Evolutionary conservation across 2,329 filamentous ascomycete genomes (phyloP).

Genomic region (Madurella mycetomatis): DNA sequence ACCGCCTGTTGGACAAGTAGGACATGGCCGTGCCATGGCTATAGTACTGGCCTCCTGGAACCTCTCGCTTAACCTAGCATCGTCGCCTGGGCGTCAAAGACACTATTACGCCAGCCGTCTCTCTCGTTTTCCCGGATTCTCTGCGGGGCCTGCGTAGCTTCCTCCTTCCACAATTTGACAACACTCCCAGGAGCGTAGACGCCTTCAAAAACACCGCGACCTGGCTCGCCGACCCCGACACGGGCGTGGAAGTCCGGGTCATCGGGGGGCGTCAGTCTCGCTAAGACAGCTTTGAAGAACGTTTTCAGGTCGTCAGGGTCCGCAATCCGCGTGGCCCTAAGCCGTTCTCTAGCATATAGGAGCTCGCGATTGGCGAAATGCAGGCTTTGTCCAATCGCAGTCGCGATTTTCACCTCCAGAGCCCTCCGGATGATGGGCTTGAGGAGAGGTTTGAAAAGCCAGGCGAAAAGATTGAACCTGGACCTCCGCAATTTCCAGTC

Average conservation of each 20-base stretch:
- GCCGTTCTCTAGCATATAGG: slow-evolving; percentile 77
- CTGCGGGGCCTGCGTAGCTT: slow-evolving; percentile 66
- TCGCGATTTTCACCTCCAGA: slow-evolving; percentile 72
- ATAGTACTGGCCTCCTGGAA: too few relatives aligned
- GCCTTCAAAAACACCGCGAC: slow-evolving; percentile 65
- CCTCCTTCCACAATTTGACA: slow-evolving; percentile 83
- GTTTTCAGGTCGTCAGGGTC: slow-evolving; percentile 75
- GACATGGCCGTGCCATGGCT: too few relatives aligned
- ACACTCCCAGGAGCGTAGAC: slow-evolving; percentile 86
- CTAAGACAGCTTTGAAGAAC: slow-evolving; percentile 77
- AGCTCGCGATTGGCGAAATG: slow-evolving; percentile 78
- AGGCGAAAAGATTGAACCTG: slow-evolving; percentile 72
- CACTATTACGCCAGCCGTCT: slow-evolving; percentile 76
- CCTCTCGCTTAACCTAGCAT: slow-evolving; percentile 19
- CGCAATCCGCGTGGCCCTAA: slow-evolving; percentile 79
- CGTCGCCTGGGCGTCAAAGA: slow-evolving; percentile 57
- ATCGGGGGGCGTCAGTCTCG: slow-evolving; percentile 65
- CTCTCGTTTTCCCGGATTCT: slow-evolving; percentile 68
- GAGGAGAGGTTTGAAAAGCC: slow-evolving; percentile 79
- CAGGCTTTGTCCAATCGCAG: slow-evolving; percentile 64
- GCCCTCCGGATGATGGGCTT: slow-evolving; percentile 74
- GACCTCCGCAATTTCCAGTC: slow-evolving; percentile 71
- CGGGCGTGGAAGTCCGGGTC: slow-evolving; percentile 73
- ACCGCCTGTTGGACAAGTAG: too few relatives aligned
- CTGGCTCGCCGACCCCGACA: slow-evolving; percentile 60